Percentiles rank a stretch among this genome's conserved stretches.
These are phyloP conservation scores for Fusarium heterosporum DNA, from an alignment of 2,329 filamentous ascomycete genomes.

Conservation along the genomic window DNA sequence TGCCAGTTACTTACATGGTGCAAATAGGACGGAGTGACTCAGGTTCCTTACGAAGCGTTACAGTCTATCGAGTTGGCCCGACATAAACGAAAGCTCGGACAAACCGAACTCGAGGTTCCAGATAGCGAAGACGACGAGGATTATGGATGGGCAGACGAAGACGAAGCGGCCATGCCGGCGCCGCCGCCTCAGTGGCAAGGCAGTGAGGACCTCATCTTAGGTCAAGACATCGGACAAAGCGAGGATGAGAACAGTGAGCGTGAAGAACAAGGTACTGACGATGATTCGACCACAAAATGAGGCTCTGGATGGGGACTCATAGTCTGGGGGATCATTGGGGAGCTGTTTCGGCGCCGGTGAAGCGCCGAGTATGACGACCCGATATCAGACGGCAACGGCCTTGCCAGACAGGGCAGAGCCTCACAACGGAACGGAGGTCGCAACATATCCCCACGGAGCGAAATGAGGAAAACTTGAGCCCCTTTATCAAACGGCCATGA, in stretches of 20 bases:
- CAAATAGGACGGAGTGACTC: slow-evolving; percentile 58
- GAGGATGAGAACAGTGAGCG: slow-evolving; percentile 49
- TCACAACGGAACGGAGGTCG: slow-evolving; percentile 21
- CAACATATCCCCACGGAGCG: slow-evolving; percentile 27
- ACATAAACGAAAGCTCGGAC: slow-evolving; percentile 72
- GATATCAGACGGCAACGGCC: slow-evolving; percentile 27
- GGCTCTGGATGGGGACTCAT: slow-evolving; percentile 33
- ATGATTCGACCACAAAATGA: slow-evolving; percentile 41
- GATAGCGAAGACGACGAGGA: slow-evolving; percentile 76
- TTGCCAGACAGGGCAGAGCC: slow-evolving; percentile 35
- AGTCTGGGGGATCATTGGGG: slow-evolving; percentile 38
- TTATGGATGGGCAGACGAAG: slow-evolving; percentile 77
- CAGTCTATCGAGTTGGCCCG: slow-evolving; percentile 51
- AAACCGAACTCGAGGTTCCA: slow-evolving; percentile 69
- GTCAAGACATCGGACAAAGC: slow-evolving; percentile 58
- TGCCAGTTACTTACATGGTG: slow-evolving; percentile 41
- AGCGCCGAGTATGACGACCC: slow-evolving; percentile 48
- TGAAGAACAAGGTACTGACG: slow-evolving; percentile 37
- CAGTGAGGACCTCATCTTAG: slow-evolving; percentile 71
- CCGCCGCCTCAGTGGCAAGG: slow-evolving; percentile 76
- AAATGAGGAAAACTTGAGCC: slow-evolving; percentile 39
- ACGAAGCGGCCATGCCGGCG: slow-evolving; percentile 69
- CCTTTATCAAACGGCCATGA: slow-evolving; percentile 40
- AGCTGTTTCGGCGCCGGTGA: slow-evolving; percentile 47
- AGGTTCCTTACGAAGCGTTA: slow-evolving; percentile 56